Conservation (phyloP, 371 early-diverging fungal genomes). For the Massospora cicadina region DNA sequence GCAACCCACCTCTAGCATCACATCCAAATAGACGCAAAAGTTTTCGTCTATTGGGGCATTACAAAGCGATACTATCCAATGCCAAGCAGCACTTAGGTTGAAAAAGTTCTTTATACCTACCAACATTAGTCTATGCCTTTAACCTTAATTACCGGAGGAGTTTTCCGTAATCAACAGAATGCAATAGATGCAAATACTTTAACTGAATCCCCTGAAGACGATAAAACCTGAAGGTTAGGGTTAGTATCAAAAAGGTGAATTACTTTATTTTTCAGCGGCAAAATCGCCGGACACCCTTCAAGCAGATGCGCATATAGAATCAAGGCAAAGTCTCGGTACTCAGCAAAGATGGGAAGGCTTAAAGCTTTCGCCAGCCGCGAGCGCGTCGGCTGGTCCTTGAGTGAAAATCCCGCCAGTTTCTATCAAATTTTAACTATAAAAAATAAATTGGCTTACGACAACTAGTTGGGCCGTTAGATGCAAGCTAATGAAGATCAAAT, state of each 20-base stretch:
- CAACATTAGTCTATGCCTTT: neutral
- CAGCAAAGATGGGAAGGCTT: no score
- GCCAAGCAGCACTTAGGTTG: neutral
- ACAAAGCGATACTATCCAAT: neutral
- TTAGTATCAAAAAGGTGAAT: neutral
- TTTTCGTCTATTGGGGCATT: neutral
- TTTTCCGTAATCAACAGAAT: neutral
- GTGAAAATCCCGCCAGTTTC: no score
- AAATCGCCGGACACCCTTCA: neutral
- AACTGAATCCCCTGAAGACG: neutral
- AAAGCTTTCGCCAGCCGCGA: no score
- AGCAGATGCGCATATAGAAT: neutral
- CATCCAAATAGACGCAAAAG: neutral
- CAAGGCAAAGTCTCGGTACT: neutral
- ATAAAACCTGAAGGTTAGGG: neutral
- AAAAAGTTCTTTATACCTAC: neutral
- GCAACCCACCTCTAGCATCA: neutral
- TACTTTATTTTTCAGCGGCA: neutral
- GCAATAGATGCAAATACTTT: neutral
- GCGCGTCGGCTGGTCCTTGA: no score
- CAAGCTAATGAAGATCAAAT: neutral
- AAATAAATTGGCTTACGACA: neutral
- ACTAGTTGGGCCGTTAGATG: neutral
- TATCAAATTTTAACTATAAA: neutral
- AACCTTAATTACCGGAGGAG: neutral